Percentiles rank a stretch among this genome's conserved stretches.
Conservation (phyloP, 1,284 basidiomycete genomes). For the Puccinia sorghi region DNA sequence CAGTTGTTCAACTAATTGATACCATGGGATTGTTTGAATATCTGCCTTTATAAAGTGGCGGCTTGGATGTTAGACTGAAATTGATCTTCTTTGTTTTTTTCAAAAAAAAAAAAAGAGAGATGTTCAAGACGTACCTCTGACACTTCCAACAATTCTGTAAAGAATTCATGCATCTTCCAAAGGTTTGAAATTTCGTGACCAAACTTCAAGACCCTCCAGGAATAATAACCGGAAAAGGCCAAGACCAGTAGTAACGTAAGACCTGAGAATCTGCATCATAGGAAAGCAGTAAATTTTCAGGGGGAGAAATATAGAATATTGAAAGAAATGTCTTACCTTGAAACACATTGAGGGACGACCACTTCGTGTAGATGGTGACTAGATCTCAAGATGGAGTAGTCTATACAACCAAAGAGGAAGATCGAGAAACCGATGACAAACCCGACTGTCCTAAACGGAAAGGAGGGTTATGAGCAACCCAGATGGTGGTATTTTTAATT, state of each 20-base stretch:
- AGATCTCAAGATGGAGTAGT: conserved; percentile 71
- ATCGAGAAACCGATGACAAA: conserved; percentile 97
- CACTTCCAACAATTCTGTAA: conserved; percentile 64
- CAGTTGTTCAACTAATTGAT: conserved; percentile 86
- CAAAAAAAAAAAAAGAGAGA: conserved; percentile 3
- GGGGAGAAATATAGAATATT: background rate
- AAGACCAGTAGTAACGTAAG: conserved; percentile 75
- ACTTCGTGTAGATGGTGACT: conserved; percentile 56
- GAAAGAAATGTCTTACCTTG: conserved; percentile 29
- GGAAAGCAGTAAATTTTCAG: background rate
- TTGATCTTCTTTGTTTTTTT: background rate
- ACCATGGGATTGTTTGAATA: conserved; percentile 96
- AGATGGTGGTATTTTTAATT: background rate
- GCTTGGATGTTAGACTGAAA: background rate
- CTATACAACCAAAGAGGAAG: conserved; percentile 90
- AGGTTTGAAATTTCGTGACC: conserved; percentile 67
- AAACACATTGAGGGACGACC: conserved; percentile 52
- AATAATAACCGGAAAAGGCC: conserved; percentile 76
- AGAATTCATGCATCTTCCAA: conserved; percentile 88
- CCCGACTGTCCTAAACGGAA: conserved; percentile 74
- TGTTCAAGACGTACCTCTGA: conserved; percentile 62
- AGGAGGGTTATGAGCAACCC: conserved; percentile 52
- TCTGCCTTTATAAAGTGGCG: conserved; percentile 68
- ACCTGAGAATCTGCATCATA: conserved; percentile 70
- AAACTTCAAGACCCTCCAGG: conserved; percentile 63